Evolutionary conservation across 2,329 filamentous ascomycete species (phyloP).

Genomic region (Aspergillus nomiae): DNA sequence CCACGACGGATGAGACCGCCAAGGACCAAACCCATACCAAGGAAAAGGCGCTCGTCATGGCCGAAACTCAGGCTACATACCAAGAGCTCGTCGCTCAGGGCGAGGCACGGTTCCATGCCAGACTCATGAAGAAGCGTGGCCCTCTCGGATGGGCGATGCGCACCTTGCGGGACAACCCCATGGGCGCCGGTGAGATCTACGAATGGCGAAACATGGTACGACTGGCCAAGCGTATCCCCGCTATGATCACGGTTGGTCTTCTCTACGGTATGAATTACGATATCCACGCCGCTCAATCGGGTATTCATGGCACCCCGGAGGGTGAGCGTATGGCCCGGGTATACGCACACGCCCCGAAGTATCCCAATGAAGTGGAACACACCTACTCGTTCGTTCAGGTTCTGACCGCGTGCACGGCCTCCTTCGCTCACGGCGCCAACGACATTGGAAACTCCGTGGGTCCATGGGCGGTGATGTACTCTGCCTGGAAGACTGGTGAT

Average conservation of each 20-base stretch:
- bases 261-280: conserved; percentile 81
- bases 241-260: conserved; percentile 61
- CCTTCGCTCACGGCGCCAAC: conserved; percentile 69
- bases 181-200: conserved; percentile 73
- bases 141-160: conserved; percentile 85
- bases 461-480: conserved; percentile 70
- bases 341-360: conserved; percentile 66
- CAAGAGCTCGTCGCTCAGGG: conserved; percentile 62
- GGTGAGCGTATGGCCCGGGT: conserved; percentile 70
- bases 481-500: conserved; percentile 65
- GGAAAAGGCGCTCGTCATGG: conserved; percentile 43
- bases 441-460: conserved; percentile 73
- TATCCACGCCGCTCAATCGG: conserved; percentile 74
- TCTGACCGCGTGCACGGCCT: conserved; percentile 54
- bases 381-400: conserved; percentile 57
- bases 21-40: conserved; percentile 26
- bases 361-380: conserved; percentile 70
- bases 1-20: conserved; percentile 9
- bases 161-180: conserved; percentile 70
- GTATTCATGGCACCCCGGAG: conserved; percentile 71
- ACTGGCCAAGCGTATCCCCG: conserved; percentile 67
- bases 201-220: conserved; percentile 71
- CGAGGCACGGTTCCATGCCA: conserved; percentile 61
- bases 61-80: conserved; percentile 59
- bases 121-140: conserved; percentile 63